Evolutionary conservation across 148 eudicot genomes (phyloP).

Genomic region (Dianthus caryophyllus): DNA sequence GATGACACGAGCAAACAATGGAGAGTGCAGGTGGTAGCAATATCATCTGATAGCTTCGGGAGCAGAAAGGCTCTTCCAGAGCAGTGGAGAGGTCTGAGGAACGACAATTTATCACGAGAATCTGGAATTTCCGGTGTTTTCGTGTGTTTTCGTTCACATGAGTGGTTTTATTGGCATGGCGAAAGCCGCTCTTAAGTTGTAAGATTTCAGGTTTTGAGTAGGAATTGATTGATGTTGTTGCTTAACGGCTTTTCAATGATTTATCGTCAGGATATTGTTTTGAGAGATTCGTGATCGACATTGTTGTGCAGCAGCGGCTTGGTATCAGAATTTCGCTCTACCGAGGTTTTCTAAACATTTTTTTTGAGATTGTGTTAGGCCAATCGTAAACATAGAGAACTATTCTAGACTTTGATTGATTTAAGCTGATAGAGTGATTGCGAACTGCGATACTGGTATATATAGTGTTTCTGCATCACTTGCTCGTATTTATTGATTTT

Average conservation of each 20-base stretch:
- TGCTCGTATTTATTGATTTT: too few relatives aligned
- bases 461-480: too few relatives aligned
- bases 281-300: not conserved
- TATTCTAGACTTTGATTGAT: too few relatives aligned
- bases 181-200: conserved; percentile 55
- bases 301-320: too few relatives aligned
- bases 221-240: too few relatives aligned
- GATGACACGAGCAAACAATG: conserved; percentile 86
- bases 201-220: too few relatives aligned
- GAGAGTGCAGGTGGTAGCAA: conserved; percentile 77
- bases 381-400: too few relatives aligned
- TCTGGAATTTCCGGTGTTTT: conserved; percentile 58
- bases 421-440: too few relatives aligned
- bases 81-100: conserved; percentile 91
- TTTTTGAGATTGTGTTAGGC: too few relatives aligned
- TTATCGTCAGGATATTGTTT: not conserved
- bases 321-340: not conserved
- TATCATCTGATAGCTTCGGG: conserved; percentile 78
- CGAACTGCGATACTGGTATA: too few relatives aligned
- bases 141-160: conserved; percentile 90
- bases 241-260: conserved; percentile 7
- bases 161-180: conserved; percentile 99
- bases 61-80: conserved; percentile 84
- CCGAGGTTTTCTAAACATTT: too few relatives aligned
- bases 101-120: conserved; percentile 55